Evolutionary conservation across 2,329 filamentous ascomycete species (phyloP).

Genomic region (Sphaerulina vaccinii): DNA sequence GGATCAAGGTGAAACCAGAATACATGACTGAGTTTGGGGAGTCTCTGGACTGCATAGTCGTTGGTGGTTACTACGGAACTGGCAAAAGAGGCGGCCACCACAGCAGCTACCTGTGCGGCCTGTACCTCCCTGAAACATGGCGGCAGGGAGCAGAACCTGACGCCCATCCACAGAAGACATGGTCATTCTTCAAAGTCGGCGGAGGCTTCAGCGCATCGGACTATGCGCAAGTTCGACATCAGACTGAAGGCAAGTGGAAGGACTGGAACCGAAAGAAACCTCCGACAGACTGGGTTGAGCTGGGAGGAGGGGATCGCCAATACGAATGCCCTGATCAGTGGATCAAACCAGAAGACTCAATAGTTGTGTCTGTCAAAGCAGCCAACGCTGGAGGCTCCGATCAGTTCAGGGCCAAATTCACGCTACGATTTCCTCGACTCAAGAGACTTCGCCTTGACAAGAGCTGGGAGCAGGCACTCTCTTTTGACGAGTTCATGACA

Average conservation of each 20-base stretch:
- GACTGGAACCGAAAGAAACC: constrained; percentile 78
- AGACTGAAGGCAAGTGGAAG: constrained; percentile 88
- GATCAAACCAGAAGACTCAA: constrained; percentile 84
- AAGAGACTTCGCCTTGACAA: constrained; percentile 79
- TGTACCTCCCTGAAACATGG: constrained; percentile 41
- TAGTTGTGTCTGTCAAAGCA: constrained; percentile 87
- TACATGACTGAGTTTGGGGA: constrained; percentile 98
- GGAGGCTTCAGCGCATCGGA: constrained; percentile 84
- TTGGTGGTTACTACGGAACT: constrained; percentile 90
- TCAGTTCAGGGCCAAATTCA: constrained; percentile 72
- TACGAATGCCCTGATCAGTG: constrained; percentile 83
- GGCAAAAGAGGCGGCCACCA: constrained; percentile 78
- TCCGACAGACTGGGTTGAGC: constrained; percentile 73
- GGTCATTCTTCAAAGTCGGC: constrained; percentile 98
- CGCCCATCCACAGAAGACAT: constrained; percentile 68
- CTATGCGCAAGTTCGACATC: constrained; percentile 77
- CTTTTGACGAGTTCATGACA: constrained; percentile 72
- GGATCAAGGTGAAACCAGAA: constrained; percentile 98
- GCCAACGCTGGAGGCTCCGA: constrained; percentile 73
- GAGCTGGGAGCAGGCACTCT: constrained; percentile 76
- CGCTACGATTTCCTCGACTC: constrained; percentile 88
- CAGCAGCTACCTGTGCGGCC: constrained; percentile 85
- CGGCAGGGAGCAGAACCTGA: constrained; percentile 2
- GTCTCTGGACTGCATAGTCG: constrained; percentile 81
- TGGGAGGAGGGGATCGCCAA: constrained; percentile 74